Evolutionary conservation across 257 asterid species (phyloP).

Genomic region (Solanum etuberosum): DNA sequence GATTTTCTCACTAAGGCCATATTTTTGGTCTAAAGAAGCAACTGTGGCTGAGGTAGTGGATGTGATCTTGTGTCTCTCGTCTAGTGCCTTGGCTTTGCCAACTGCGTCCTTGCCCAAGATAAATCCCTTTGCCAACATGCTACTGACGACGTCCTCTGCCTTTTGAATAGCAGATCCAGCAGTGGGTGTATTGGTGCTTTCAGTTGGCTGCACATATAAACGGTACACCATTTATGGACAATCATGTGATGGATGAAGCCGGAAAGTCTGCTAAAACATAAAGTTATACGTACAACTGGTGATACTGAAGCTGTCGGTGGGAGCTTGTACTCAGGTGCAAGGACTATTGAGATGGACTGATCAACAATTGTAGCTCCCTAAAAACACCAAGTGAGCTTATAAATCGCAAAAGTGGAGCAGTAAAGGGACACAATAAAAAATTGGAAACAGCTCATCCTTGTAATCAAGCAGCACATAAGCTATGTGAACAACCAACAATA

Average conservation of each 20-base stretch:
- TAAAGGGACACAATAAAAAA: neutral
- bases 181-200: constrained; percentile 12
- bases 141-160: constrained; percentile 55
- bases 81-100: constrained; percentile 46
- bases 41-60: constrained; percentile 57
- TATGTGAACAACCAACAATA: neutral
- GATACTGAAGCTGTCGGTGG: constrained; percentile 29
- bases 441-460: neutral
- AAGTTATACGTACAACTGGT: constrained; percentile 15
- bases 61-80: constrained; percentile 47
- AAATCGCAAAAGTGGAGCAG: neutral
- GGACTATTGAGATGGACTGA: constrained; percentile 39
- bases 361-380: constrained; percentile 65
- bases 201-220: constrained; percentile 30
- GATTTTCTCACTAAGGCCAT: constrained; percentile 52
- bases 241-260: neutral
- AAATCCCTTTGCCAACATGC: constrained; percentile 64
- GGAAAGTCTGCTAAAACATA: neutral
- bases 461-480: neutral
- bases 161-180: constrained; percentile 31
- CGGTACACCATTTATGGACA: neutral
- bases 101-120: constrained; percentile 53
- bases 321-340: constrained; percentile 32
- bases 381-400: neutral
- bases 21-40: constrained; percentile 46